A percentile compares a stretch with the other conserved stretches of the same genome.
These are phyloP conservation scores for Melampsora americana DNA, from an alignment of 1,284 basidiomycete genomes.

Conservation along the genomic window DNA sequence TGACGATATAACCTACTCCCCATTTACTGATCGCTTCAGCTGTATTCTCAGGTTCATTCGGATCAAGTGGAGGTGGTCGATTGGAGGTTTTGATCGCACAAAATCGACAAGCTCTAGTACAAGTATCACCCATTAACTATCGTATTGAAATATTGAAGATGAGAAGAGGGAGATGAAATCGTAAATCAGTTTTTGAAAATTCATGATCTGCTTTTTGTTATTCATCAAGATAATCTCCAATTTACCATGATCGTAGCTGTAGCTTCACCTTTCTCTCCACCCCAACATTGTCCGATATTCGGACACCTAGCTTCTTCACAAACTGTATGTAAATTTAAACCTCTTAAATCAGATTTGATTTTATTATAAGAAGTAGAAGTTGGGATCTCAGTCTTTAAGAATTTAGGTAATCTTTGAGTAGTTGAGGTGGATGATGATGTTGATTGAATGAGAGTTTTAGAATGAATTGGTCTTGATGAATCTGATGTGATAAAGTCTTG, in stretches of 20 bases:
- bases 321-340: conserved; percentile 86
- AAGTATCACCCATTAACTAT: conserved; percentile 98
- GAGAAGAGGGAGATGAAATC: neutral
- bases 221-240: neutral
- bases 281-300: conserved; percentile 99
- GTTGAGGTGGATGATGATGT: neutral
- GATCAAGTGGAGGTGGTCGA: conserved; percentile 82
- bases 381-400: conserved; percentile 79
- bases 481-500: conserved; percentile 21
- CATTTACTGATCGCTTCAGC: conserved; percentile 97
- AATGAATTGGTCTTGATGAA: neutral
- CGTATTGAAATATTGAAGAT: conserved; percentile 19
- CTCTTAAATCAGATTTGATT: conserved; percentile 92
- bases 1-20: conserved; percentile 96
- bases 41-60: conserved; percentile 96
- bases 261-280: conserved; percentile 73
- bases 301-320: conserved; percentile 99
- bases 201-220: neutral
- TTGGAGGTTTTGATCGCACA: conserved; percentile 95
- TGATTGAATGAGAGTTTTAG: neutral
- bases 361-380: conserved; percentile 81
- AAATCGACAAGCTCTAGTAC: conserved; percentile 95
- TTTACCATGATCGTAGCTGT: conserved; percentile 98
- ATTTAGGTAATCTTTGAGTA: conserved; percentile 67
- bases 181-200: neutral